phyloP scores from a whole-genome alignment of 768 basidiomycete species.

The Sutorius australiensis region DNA sequence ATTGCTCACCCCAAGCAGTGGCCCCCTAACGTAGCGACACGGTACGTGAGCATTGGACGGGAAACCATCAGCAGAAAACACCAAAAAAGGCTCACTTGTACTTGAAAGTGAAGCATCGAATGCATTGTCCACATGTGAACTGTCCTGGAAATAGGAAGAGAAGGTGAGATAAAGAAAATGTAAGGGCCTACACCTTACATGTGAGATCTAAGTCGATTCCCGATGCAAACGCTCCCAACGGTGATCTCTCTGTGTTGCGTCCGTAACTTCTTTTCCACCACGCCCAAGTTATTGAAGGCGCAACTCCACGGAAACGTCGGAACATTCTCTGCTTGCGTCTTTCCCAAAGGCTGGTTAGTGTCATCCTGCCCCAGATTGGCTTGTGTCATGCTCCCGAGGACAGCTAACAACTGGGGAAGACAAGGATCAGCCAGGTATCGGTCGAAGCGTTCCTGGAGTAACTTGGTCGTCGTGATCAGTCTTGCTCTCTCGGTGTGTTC shows the following conservation, averaged over 20 bases:
- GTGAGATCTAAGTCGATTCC: conserved; percentile 4
- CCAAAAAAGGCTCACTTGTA: conserved; percentile 5
- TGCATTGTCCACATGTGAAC: conserved; percentile 19
- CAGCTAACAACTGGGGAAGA: conserved; percentile 10
- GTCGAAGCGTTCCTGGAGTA: conserved; percentile 11
- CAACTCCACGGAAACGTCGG: conserved; percentile 1
- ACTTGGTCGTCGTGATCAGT: conserved; percentile 10
- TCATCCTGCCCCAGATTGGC: neutral
- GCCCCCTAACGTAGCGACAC: conserved; percentile 8
- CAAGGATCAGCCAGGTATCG: conserved; percentile 14
- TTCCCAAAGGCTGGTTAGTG: neutral
- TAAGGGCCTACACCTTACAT: conserved; percentile 8
- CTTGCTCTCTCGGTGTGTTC: conserved; percentile 7
- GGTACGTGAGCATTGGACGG: neutral
- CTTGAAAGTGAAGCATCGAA: conserved; percentile 13
- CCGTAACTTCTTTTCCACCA: conserved; percentile 10
- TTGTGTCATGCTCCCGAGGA: neutral
- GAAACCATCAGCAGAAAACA: neutral
- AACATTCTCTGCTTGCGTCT: neutral
- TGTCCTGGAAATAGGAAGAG: neutral
- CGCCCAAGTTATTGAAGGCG: conserved; percentile 14
- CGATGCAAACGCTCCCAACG: conserved; percentile 4
- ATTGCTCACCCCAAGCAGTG: conserved; percentile 20
- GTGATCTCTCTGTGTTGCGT: conserved; percentile 2
- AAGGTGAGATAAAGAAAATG: neutral